Base-by-base conservation (phyloP, 805 yeast genomes). In the Candida dajiaensis region DNA sequence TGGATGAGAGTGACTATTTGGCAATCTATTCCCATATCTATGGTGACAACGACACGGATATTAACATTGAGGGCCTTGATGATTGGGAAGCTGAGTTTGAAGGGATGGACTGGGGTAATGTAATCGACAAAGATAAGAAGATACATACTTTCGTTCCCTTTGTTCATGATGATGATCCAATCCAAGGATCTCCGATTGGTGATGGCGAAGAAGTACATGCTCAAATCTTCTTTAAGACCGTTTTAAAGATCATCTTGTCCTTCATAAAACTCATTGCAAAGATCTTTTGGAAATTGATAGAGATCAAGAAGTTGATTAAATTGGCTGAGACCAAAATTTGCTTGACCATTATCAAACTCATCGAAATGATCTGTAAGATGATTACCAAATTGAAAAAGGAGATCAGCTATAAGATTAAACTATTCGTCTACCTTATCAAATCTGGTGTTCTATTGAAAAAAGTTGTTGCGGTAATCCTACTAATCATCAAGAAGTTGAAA, bases 251-350 rank as follows among this genome's bases (percentile, higher is more conserved):
- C n/a, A 53, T 57, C 3, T 20, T 51, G 5, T 15, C 50, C 9
- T 50, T 54, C 37, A 15, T 51, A 36, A 56, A 56, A 35, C 9
- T 50, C 4, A 52, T 57, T 23, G 23, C 41, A 4, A 39, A 47
- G 21, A 41, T 45, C 8, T 46, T 55, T 19, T 54, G 57, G 59
- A 43, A 50, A 18, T 46, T 57, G 43, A 45, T 46, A 3, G 50
- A 51, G 13, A n/a, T 54, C 5, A 49, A 51, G 41, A 56, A 56
- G 29, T 49, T 54, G 41, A 21, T 53, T 4, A 47, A 54, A 31
- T 33, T 56, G 29, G 45, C 49, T 4, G 58, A 53, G 16, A 40
- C 37, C 12, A 55, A 56, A 33, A 38, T 45, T 19, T 22, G 47
- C 5, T 45, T 56, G 22, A 28, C 44, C 6, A 38, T 53, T 10